Conservation (phyloP, 1,284 basidiomycete genomes). For the Abortiporus biennis region DNA sequence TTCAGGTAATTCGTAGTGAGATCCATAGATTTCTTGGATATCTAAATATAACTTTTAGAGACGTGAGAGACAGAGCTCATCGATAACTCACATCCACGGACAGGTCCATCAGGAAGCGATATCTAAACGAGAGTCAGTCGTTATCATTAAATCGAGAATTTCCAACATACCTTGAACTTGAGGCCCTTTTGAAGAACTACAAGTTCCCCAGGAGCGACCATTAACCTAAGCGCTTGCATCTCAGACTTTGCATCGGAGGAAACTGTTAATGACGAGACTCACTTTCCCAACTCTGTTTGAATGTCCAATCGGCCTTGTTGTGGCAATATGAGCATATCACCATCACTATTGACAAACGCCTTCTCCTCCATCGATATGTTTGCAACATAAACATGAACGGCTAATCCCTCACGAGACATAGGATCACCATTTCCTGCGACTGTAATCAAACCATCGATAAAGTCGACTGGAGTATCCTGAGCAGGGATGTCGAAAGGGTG, state of each 20-base stretch:
- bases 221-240: constrained; percentile 29
- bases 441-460: constrained; percentile 59
- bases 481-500: constrained; percentile 53
- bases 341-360: constrained; percentile 64
- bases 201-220: constrained; percentile 57
- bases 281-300: constrained; percentile 67
- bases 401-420: constrained; percentile 52
- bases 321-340: constrained; percentile 65
- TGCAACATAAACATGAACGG: constrained; percentile 57
- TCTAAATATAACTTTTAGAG: constrained; percentile 6
- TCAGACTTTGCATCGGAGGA: background rate
- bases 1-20: constrained; percentile 57
- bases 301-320: constrained; percentile 62
- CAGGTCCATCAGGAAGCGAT: constrained; percentile 36
- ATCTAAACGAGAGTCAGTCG: constrained; percentile 23
- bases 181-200: constrained; percentile 59
- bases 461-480: constrained; percentile 42
- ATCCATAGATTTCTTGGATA: constrained; percentile 50
- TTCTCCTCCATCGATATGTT: constrained; percentile 59
- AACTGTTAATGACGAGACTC: constrained; percentile 16
- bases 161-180: constrained; percentile 47
- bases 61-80: background rate
- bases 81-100: constrained; percentile 23
- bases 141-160: constrained; percentile 1
- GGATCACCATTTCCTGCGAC: constrained; percentile 62